Evolutionary conservation across 2,329 filamentous ascomycete species (phyloP).

Genomic region (Cladophialophora psammophila): DNA sequence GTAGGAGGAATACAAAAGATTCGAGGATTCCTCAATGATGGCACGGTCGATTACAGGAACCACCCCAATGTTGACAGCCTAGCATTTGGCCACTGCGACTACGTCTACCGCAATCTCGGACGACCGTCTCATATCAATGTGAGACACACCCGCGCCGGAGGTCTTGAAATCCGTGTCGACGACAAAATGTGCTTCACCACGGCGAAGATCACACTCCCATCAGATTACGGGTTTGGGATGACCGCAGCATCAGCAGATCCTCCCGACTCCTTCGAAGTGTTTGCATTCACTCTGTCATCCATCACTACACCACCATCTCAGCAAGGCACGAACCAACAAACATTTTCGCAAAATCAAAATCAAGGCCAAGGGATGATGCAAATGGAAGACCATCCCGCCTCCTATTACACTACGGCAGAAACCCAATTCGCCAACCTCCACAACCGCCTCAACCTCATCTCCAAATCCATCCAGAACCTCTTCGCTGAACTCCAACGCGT

Average conservation of each 20-base stretch:
- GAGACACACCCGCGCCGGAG: conserved; percentile 64
- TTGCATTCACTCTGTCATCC: conserved; percentile 76
- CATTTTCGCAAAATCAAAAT: conserved; percentile 44
- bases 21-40: conserved; percentile 93
- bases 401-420: conserved; percentile 53
- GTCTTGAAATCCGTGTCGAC: conserved; percentile 82
- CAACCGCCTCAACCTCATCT: conserved; percentile 73
- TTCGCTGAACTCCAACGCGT: conserved; percentile 60
- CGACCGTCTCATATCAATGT: conserved; percentile 81
- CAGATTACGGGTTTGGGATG: conserved; percentile 84
- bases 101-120: conserved; percentile 89
- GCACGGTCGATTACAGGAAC: conserved; percentile 76
- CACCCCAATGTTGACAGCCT: conserved; percentile 81
- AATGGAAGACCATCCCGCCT: conserved; percentile 55
- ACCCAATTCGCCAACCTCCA: conserved; percentile 84
- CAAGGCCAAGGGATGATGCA: conserved; percentile 43
- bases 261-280: conserved; percentile 93
- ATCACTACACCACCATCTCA: conserved; percentile 42
- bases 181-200: conserved; percentile 74
- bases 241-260: conserved; percentile 88
- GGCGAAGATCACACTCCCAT: conserved; percentile 72
- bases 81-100: conserved; percentile 92
- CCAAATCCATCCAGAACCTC: conserved; percentile 66
- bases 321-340: conserved; percentile 45
- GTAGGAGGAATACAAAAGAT: conserved; percentile 80